A percentile compares a stretch with the other conserved stretches of the same genome.
Conservation (phyloP, 164 flowering plant species). For the Umbilicus rupestris region DNA sequence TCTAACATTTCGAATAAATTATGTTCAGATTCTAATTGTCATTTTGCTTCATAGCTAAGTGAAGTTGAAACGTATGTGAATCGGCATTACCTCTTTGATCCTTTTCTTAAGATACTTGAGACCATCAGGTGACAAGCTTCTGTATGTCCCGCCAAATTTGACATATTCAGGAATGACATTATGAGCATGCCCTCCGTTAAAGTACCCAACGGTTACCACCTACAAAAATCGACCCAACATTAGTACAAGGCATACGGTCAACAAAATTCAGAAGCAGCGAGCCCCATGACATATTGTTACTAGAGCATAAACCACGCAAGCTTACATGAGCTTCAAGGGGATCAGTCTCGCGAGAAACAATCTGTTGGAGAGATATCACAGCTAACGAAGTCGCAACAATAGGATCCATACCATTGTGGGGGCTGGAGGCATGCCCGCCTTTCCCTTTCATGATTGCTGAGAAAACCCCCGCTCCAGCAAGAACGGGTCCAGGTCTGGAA, state of each 20-base stretch:
- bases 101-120: constrained; percentile 19
- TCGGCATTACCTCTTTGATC: constrained; percentile 23
- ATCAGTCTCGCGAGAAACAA: constrained; percentile 31
- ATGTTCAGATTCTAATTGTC: background rate
- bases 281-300: background rate
- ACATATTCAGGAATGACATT: constrained; percentile 25
- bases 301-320: constrained; percentile 2
- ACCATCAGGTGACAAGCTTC: constrained; percentile 25
- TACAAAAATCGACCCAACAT: constrained; percentile 8
- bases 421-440: constrained; percentile 27
- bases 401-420: constrained; percentile 23
- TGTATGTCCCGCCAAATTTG: constrained; percentile 26
- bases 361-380: constrained; percentile 24
- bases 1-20: constrained; percentile 11
- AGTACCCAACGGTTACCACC: constrained; percentile 27
- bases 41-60: background rate
- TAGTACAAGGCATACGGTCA: too few species aligned
- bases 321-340: constrained; percentile 29
- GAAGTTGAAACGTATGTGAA: background rate
- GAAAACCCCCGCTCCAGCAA: constrained; percentile 26
- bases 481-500: constrained; percentile 27
- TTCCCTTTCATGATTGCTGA: constrained; percentile 20
- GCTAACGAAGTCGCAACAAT: constrained; percentile 25
- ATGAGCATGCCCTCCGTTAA: constrained; percentile 22
- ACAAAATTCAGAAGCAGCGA: background rate